phyloP scores from a whole-genome alignment of 169 alveolate species.

The Pseudocohnilembus persalinus region DNA sequence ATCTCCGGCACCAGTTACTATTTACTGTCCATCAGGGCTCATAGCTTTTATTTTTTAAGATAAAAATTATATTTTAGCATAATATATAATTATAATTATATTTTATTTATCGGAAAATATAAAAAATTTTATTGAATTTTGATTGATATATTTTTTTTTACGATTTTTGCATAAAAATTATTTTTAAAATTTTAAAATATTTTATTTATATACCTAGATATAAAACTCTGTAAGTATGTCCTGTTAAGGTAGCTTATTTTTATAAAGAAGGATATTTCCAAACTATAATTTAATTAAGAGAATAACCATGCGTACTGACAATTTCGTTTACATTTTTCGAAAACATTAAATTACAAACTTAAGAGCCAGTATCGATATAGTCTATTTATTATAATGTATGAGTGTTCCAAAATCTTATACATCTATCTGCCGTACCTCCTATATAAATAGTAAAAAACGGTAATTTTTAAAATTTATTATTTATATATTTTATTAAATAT shows the following conservation, averaged over 20 bases:
- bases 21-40: conserved; percentile 93
- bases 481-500: no score
- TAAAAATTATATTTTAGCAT: no score
- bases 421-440: conserved; percentile 96
- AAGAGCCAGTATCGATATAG: conserved; percentile 90
- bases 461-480: no score
- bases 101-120: no score
- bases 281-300: conserved; percentile 90
- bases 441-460: no score
- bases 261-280: conserved; percentile 94
- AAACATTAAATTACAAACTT: conserved; percentile 95
- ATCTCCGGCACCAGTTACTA: conserved; percentile 97
- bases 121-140: no score
- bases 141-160: no score
- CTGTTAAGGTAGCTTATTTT: conserved; percentile 86
- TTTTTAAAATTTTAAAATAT: no score
- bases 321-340: conserved; percentile 91
- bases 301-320: conserved; percentile 96
- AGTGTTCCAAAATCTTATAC: conserved; percentile 96
- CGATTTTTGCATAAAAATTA: no score
- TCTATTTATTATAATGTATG: conserved; percentile 79
- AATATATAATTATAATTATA: no score
- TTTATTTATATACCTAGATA: conserved; percentile 54
- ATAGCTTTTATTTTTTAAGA: conserved; percentile 56
- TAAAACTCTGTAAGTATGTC: conserved; percentile 95